Evolutionary conservation across 2,329 filamentous ascomycete species (phyloP), one percentile per base, ranked within the genome.

Genomic region (Paecilomyces sp.): DNA sequence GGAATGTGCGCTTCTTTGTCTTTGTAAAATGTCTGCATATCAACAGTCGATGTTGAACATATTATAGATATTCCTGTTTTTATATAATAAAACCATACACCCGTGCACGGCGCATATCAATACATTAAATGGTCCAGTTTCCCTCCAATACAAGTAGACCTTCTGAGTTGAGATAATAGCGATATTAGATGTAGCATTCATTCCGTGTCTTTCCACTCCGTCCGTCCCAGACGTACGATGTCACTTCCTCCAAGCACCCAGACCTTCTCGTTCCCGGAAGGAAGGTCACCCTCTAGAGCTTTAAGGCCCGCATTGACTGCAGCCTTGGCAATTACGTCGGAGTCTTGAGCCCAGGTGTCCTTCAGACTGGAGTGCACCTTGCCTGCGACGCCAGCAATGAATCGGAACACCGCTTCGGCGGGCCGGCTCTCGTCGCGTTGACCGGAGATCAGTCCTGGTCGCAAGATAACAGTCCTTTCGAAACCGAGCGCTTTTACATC

Each of bases 391-490:
- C 77, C 79, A 0, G 88, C 83, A 47, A 90, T 25, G 52, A 75
- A 78, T 65, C 84, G 79, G 0, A 87, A 4, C 4, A 85, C 68
- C 24, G 80, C 79, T 70, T 91, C 90, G 6, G 79, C 74, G 0
- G 81, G 71, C 57, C 89, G 81, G 57, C 79, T 79, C 61, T 87
- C 80, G 67, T 88, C 82, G 59, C 92, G 81, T 15, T 83, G 72
- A 2, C 92, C 92, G 1, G 92, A 73, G 66, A 97, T 89, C 62
- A 92, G 63, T 0, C 90, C 92, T 0, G 92, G 92, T 53, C 86
- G 75, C 50, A 88, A 55, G 58, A 97, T 88, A 58, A 96, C 83
- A 3, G 87, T 88, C 64, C 89, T 85, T 56, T 92, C 89, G 70
- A 96, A 96, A 3, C 79, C 87, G 3, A 93, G 76, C 51, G 77